Evolutionary conservation across 73 alveolate genomes (phyloP), one percentile per base, ranked within the genome.

Genomic region (Uronychia setigera): DNA sequence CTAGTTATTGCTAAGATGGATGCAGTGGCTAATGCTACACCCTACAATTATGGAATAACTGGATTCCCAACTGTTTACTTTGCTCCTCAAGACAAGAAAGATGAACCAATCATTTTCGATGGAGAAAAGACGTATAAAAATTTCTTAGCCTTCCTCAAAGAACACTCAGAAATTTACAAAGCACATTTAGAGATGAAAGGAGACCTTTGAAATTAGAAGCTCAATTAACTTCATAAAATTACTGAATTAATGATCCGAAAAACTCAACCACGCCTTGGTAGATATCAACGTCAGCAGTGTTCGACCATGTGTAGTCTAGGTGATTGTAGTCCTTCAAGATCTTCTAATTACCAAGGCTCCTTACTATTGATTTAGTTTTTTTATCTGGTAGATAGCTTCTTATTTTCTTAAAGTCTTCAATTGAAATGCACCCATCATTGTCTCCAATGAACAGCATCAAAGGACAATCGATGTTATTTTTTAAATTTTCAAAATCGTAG

Each of bases 41-140:
- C 67, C 5, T 83, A 35, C 26, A 92, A 92, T 46, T 33, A 86
- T 35, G 88, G 86, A 34, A 83, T 92, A 81, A 1, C 30, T 35
- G 94, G 96, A 0, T 95, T 92, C 94, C 99, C 99, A 33, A 88
- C 96, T 57, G 77, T 95, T n/a, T 86, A 88, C 77, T 94, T 92
- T 82, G 94, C 83, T 90, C 94, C 95, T 74, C 89, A 84, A 58
- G 95, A 92, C 58, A 87, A 26, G 93, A 91, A 46, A 19, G 84
- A 94, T 83, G 85, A 59, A 25, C 78, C 89, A 29, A 19, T 28
- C 1, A 75, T 28, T 5, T 82, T 31, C 80, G 88, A 78, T 60
- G 96, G 92, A 0, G 95, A 93, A 76, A 89, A 85, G 75, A 85
- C 85, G n/a, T 80, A 87, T 59, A 94, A 89, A 1, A 91, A 80